Conservation (phyloP, 1,139 yeast species). For the Saccharomycopsis hybrid region DNA sequence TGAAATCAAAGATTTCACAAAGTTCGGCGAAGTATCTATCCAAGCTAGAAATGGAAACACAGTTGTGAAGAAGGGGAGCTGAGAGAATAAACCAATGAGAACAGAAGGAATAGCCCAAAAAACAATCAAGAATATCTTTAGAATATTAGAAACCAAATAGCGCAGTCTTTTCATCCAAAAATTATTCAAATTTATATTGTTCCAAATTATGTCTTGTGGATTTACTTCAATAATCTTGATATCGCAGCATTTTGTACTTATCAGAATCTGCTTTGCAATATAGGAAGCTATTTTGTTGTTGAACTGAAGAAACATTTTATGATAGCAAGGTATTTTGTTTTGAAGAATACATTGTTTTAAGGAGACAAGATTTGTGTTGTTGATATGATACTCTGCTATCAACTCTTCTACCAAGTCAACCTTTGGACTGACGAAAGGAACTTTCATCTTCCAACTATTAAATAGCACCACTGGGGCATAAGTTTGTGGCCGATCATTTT, state of each 20-base stretch:
- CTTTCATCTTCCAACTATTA: background rate
- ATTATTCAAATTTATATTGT: conserved; percentile 38
- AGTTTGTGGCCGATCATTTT: too few relatives aligned
- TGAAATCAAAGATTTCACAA: conserved; percentile 45
- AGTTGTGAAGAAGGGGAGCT: conserved; percentile 51
- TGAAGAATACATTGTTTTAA: conserved; percentile 18
- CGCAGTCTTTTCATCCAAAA: conserved; percentile 32
- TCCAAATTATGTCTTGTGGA: conserved; percentile 58
- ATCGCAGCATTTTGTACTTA: conserved; percentile 39
- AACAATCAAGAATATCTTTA: conserved; percentile 42
- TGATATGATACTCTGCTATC: conserved; percentile 26
- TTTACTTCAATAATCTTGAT: conserved; percentile 43
- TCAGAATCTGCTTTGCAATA: conserved; percentile 48
- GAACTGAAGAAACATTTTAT: conserved; percentile 50
- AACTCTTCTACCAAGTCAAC: conserved; percentile 32
- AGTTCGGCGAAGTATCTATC: conserved; percentile 47
- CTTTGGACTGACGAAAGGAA: conserved; percentile 24
- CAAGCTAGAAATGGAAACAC: conserved; percentile 49
- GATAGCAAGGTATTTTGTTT: conserved; percentile 21
- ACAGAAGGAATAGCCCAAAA: conserved; percentile 72
- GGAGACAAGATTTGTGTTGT: conserved; percentile 21
- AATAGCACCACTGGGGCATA: background rate
- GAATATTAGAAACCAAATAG: conserved; percentile 36
- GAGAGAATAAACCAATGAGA: conserved; percentile 59
- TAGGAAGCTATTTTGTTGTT: conserved; percentile 42